Evolutionary conservation across 768 basidiomycete species (phyloP).

Genomic region (Mycena leptocephala): DNA sequence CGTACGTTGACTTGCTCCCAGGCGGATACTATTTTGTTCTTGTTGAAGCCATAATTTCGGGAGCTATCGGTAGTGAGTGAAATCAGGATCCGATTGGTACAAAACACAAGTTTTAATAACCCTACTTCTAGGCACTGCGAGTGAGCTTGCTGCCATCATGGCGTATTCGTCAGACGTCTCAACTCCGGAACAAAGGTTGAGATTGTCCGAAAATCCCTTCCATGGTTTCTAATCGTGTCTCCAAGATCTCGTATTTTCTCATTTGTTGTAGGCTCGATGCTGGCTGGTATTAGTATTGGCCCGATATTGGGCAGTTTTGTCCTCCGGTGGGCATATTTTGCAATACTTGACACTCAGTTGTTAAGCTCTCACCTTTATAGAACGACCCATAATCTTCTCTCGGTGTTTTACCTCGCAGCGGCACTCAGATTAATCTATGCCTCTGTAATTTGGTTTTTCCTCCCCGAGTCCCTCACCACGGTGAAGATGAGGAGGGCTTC

Average conservation of each 20-base stretch:
- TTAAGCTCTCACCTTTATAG: not conserved
- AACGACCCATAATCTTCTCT: constrained; percentile 66
- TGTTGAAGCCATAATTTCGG: constrained; percentile 77
- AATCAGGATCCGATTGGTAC: constrained; percentile 10
- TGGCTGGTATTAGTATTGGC: constrained; percentile 84
- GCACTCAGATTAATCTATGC: constrained; percentile 66
- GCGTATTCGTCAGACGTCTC: constrained; percentile 83
- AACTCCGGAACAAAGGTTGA: constrained; percentile 68
- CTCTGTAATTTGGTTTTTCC: constrained; percentile 66
- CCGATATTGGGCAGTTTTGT: constrained; percentile 81
- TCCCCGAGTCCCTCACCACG: constrained; percentile 86
- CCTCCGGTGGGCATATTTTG: constrained; percentile 55
- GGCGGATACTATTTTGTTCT: constrained; percentile 89
- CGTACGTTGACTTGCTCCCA: constrained; percentile 73
- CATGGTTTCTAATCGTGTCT: constrained; percentile 12
- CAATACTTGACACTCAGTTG: not conserved
- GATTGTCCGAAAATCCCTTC: not conserved
- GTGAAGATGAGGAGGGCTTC: constrained; percentile 62
- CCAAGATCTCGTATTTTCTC: constrained; percentile 78
- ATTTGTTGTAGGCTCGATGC: constrained; percentile 75
- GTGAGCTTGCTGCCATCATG: constrained; percentile 67
- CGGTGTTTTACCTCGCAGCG: constrained; percentile 81
- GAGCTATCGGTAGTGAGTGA: constrained; percentile 77
- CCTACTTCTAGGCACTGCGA: constrained; percentile 63
- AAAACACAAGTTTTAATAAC: constrained; percentile 36